These are phyloP conservation scores for Fraxinus paxiana DNA, from an alignment of 305 asterid genomes.

Conservation along the genomic window DNA sequence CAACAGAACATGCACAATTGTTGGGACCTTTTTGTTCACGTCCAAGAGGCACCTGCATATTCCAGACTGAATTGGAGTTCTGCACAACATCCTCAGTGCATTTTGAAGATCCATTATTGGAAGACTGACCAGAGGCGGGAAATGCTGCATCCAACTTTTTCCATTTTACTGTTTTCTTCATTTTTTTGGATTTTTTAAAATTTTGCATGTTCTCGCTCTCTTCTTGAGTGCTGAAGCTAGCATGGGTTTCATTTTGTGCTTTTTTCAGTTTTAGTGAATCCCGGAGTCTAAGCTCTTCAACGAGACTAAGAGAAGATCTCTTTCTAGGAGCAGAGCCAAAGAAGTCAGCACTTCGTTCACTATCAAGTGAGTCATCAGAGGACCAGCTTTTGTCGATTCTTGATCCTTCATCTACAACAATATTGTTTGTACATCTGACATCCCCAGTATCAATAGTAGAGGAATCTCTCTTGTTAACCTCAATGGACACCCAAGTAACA, in stretches of 20 bases:
- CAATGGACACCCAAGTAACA: constrained; percentile 43
- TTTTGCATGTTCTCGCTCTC: constrained; percentile 26
- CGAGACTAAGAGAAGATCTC: constrained; percentile 38
- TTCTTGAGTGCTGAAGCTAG: constrained; percentile 39
- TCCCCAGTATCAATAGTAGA: constrained; percentile 35
- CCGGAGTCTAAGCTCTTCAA: constrained; percentile 44
- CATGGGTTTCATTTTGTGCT: constrained; percentile 25
- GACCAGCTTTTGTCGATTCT: constrained; percentile 50
- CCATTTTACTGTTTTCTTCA: constrained; percentile 42
- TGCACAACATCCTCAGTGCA: constrained; percentile 32
- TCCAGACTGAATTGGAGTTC: constrained; percentile 22
- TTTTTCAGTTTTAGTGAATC: constrained; percentile 30
- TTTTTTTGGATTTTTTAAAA: constrained; percentile 30
- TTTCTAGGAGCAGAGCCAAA: constrained; percentile 35
- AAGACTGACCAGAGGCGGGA: constrained; percentile 31
- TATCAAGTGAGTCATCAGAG: constrained; percentile 45
- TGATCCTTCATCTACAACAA: constrained; percentile 51
- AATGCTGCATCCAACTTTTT: constrained; percentile 37
- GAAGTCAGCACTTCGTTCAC: constrained; percentile 36
- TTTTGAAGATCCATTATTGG: constrained; percentile 26
- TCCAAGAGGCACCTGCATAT: constrained; percentile 26
- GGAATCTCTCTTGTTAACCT: constrained; percentile 39
- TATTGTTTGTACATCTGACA: constrained; percentile 26
- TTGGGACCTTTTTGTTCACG: constrained; percentile 29
- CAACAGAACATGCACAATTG: constrained; percentile 23